Evolutionary conservation across 306 rosid genomes (phyloP), one percentile per base, ranked within the genome.

Genomic region (Gillenia trifoliata): DNA sequence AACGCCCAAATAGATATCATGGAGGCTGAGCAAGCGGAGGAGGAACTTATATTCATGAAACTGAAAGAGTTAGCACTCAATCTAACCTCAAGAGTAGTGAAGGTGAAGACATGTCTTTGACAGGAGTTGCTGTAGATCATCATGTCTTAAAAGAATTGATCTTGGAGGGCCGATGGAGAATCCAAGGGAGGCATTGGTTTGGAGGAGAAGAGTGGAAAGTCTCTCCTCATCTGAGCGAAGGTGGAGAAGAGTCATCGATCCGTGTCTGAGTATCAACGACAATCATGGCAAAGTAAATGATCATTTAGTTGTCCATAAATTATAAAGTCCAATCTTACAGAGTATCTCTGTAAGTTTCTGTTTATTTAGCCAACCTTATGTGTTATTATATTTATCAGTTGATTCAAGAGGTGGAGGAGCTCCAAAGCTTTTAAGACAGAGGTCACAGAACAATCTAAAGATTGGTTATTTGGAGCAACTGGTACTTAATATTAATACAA

Each of bases 381-480:
- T 60, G 55, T 19, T 66, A 15, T 9, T 71, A 34, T 57, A 13
- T 45, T 45, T 78, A 78, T 33, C 61, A 88, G 95, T 78, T 85
- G 76, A 66, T 57, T 75, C 84, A 84, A 77, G 92, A 85, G 77
- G 79, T 83, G 55, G 80, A 77, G 72, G 93, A 89, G 81, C 75
- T 85, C n/a, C 4, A 78, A 60, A 68, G 68, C 69, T 78, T 34
- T 80, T 59, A 84, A 73, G 61, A 45, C 71, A 70, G 79, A 71
- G 50, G 13, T 45, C 50, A 45, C 50, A 15, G 7, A 45, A 30
- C 89, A 87, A 41, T 68, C 75, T 49, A 65, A 75, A 75, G 75
- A 86, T 70, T 64, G 54, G 61, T 77, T 28, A 30, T 78, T 65
- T 94, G 61, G 88, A 88, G 80, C 75, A 84, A 73, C 89, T 85